Base-by-base conservation (phyloP, 2,329 filamentous ascomycete species). In the Drechslera avenae region DNA sequence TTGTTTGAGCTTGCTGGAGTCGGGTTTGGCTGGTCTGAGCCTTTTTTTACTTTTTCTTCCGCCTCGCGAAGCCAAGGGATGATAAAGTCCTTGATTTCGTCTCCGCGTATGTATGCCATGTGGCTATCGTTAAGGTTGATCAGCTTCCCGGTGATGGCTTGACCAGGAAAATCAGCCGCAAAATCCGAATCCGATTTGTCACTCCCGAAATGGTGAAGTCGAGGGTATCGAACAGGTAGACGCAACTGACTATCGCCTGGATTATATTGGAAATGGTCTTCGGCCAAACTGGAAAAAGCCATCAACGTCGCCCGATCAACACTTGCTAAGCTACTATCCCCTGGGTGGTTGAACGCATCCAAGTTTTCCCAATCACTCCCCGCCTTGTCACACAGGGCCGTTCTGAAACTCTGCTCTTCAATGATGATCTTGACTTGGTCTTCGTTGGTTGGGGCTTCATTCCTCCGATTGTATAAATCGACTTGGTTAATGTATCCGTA, bases 41-140 rank as follows among this genome's bases (percentile, higher is more conserved):
- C 13, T 7, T 17, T 21, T 14, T 33, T 30, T 21, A 6, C 14
- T 21, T 8, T 34, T 13, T 40, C 5, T 45, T 57, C 23, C 17
- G 59, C 43, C 14, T 23, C 17, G 7, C 30, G 5, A 1, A 64
- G 17, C 60, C 62, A 66, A 3, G 59, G 59, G n/a, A 64, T 32
- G 16, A 65, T 44, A 16, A 48, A 50, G 1, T 42, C 2, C 8
- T 21, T 14, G 8, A 65, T 58, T 14, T 58, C 52, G 1, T 54
- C 9, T 1, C 5, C 10, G 3, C 50, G 42, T 39, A 63, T 55
- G 5, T 47, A 56, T 3, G 60, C 54, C 40, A 61, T 46, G 4
- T 59, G 50, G 0, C 39, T 26, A 13, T 53, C 52, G n/a, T 13
- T 1, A 8, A 13, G 8, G 23, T 26, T n/a, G 6, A 23, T 9